Evolutionary conservation across 2,329 filamentous ascomycete species (phyloP).

Genomic region (Ceratocystis albifundus): DNA sequence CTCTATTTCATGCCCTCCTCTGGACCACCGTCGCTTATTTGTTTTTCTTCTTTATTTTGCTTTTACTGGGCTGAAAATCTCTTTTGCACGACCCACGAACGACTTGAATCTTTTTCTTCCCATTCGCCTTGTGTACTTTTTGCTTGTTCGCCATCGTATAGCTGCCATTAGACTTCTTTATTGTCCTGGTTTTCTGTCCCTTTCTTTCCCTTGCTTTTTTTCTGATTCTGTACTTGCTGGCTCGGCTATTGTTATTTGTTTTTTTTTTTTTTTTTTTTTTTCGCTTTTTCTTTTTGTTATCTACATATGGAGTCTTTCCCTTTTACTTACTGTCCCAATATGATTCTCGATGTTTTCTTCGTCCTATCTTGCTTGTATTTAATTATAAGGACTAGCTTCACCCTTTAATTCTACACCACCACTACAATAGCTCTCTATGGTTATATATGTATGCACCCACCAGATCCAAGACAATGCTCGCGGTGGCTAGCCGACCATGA

Average conservation of each 20-base stretch:
- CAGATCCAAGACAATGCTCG: too few relatives aligned
- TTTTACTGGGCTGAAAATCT: background rate
- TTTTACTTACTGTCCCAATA: slow-evolving; percentile 4
- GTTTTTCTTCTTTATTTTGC: background rate
- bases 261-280: background rate
- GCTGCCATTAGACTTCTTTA: slow-evolving; percentile 7
- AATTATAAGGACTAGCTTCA: too few relatives aligned
- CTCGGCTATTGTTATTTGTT: slow-evolving; percentile 5
- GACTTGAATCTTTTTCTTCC: background rate
- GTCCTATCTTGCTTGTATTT: background rate
- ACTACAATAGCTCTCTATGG: too few relatives aligned
- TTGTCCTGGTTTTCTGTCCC: slow-evolving; percentile 14
- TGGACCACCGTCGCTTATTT: too few relatives aligned
- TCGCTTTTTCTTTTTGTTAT: background rate
- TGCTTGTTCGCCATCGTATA: background rate
- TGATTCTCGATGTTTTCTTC: slow-evolving; percentile 3
- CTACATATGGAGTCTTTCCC: slow-evolving; percentile 7
- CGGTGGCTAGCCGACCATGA: too few relatives aligned
- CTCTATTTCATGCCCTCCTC: background rate
- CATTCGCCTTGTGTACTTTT: slow-evolving; percentile 1
- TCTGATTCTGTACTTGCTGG: background rate
- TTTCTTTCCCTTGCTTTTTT: background rate
- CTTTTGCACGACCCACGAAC: slow-evolving; percentile 16
- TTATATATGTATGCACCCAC: too few relatives aligned
- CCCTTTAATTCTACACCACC: too few relatives aligned